Conservation (phyloP, 192 early-diverging fungal species). For the Coemansia asiatica region DNA sequence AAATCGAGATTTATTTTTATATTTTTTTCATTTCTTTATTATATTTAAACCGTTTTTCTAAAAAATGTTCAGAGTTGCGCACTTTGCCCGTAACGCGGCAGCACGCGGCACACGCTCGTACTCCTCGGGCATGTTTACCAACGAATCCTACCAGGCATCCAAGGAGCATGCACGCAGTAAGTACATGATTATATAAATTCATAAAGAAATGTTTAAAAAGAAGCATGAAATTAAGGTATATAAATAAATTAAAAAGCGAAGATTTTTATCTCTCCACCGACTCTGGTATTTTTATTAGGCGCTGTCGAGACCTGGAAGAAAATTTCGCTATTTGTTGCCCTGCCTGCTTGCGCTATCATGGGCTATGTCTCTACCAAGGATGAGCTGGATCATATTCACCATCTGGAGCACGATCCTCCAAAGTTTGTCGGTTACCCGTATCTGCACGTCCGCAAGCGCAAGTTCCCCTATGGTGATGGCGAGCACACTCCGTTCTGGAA, state of each 20-base stretch:
- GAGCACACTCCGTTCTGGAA: slow-evolving; percentile 54
- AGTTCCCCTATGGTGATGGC: slow-evolving; percentile 55
- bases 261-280: neutral
- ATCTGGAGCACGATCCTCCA: slow-evolving; percentile 54
- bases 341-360: slow-evolving; percentile 37
- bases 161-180: slow-evolving; percentile 51
- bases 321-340: slow-evolving; percentile 45
- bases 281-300: slow-evolving; percentile 19
- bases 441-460: slow-evolving; percentile 44
- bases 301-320: slow-evolving; percentile 53
- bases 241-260: neutral
- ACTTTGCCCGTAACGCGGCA: slow-evolving; percentile 41
- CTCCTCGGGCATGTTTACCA: slow-evolving; percentile 33
- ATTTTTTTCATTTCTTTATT: neutral
- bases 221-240: neutral
- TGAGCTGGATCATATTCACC: slow-evolving; percentile 53
- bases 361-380: slow-evolving; percentile 44
- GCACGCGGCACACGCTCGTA: slow-evolving; percentile 44
- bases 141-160: slow-evolving; percentile 35
- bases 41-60: neutral
- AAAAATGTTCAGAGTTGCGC: slow-evolving; percentile 39
- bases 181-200: slow-evolving; percentile 2
- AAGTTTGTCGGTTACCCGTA: slow-evolving; percentile 47
- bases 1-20: slow-evolving; percentile 5
- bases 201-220: neutral